Base-by-base conservation (phyloP, 164 flowering plant species). In the Vitis rotundifolia region DNA sequence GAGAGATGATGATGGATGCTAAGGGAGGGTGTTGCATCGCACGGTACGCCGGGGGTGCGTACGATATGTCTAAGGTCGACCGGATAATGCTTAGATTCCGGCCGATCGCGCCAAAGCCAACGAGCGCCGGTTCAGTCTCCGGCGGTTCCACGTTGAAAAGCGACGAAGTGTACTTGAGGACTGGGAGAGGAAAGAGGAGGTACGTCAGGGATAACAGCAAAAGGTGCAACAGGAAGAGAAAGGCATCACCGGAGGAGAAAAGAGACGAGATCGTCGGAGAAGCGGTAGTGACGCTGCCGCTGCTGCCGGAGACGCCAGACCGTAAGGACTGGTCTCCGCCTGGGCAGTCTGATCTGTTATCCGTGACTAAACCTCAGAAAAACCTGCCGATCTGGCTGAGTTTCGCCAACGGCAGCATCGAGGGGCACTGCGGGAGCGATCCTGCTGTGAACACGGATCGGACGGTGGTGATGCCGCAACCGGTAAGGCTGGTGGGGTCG, bases 91-190 rank as follows among this genome's bases (percentile, higher is more conserved):
- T 85, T 3, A 76, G 81, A 31, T 93, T 80, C 77, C 81, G 98
- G 15, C 98, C 97, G 58, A 93, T 93, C 70, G 98, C 98, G 0
- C 98, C 98, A 1, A 91, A 86, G 58, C 98, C 98, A 19, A 77
- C 77, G 13, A 14, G 68, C 3, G 75, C 64, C 1, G 82, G 80
- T 3, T 70, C 87, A 0, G 71, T 15, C 16, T 61, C 83, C 52
- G 84, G 77, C n/a, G 73, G 61, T 8, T 22, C 82, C 6, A n/a
- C 75, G 37, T 61, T 71, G 68, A 85, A 78, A 37, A 72, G 26
- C 19, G 67, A 16, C 47, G 83, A 72, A 7, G 15, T 11, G 9
- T 10, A 10, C 14, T 58, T 53, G 3, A 79, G 48, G 9, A 26
- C 16, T 0, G 80, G 83, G 2, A 75, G 87, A 55, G 78, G 84